These are phyloP conservation scores for Thelephora ganbajun DNA, from an alignment of 768 basidiomycete species.

Conservation along the genomic window DNA sequence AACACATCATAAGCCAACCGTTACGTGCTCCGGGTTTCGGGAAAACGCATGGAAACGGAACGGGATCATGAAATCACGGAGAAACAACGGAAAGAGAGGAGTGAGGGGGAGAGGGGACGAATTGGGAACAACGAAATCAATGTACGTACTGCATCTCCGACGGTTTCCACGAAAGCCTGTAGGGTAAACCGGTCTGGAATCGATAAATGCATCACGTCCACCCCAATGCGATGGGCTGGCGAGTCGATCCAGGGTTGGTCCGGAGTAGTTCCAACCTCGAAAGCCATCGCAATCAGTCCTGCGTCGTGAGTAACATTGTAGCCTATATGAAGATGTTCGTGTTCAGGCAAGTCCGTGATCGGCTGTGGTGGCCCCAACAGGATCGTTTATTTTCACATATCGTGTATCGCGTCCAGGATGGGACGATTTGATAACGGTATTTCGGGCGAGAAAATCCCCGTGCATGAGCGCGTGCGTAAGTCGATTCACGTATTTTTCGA, in stretches of 20 bases:
- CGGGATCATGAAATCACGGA: too few species aligned
- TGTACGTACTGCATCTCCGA: constrained; percentile 47
- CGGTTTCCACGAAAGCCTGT: constrained; percentile 42
- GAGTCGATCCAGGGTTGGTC: constrained; percentile 28
- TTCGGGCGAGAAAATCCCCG: too few species aligned
- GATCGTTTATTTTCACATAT: background rate
- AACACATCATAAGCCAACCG: background rate
- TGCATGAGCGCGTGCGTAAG: too few species aligned
- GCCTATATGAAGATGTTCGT: constrained; percentile 26
- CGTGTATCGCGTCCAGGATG: too few species aligned
- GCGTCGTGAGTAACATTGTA: constrained; percentile 82
- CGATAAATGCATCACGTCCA: constrained; percentile 72
- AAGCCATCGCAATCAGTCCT: constrained; percentile 54
- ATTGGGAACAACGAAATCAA: too few species aligned
- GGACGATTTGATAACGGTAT: too few species aligned
- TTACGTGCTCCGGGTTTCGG: too few species aligned
- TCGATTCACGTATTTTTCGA: too few species aligned
- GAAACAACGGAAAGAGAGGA: too few species aligned
- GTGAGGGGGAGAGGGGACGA: too few species aligned
- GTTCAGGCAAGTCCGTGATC: constrained; percentile 29
- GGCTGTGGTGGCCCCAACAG: constrained; percentile 20
- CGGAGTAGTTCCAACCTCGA: constrained; percentile 17
- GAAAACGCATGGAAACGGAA: too few species aligned
- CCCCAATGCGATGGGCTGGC: constrained; percentile 44
- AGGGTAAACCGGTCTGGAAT: constrained; percentile 46